These are phyloP conservation scores for Apodospora peruviana DNA, from an alignment of 495 filamentous ascomycete species.

Conservation along the genomic window DNA sequence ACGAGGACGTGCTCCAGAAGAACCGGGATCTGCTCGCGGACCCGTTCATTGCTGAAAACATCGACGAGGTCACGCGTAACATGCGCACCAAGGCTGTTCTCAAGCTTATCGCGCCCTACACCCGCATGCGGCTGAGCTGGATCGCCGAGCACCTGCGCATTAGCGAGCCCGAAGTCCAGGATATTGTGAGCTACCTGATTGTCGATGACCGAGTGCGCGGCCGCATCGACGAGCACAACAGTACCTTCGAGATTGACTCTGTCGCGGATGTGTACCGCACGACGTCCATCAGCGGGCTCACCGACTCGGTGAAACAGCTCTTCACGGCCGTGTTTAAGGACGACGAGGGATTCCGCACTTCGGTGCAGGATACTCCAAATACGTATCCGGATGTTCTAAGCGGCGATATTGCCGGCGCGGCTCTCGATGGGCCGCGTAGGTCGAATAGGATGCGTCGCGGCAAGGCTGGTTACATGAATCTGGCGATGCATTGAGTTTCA, in stretches of 20 bases:
- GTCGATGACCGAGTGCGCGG: constrained; percentile 80
- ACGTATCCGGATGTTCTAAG: constrained; percentile 1
- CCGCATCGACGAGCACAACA: constrained; percentile 81
- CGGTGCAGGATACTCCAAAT: no score
- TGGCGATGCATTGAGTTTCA: no score
- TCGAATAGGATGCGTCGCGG: no score
- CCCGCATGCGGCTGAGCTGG: constrained; percentile 79
- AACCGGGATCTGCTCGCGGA: constrained; percentile 87
- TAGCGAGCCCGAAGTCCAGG: constrained; percentile 76
- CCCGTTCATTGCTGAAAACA: constrained; percentile 97
- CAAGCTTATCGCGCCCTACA: constrained; percentile 92
- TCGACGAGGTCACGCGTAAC: constrained; percentile 96
- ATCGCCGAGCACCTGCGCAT: constrained; percentile 84
- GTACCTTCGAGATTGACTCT: constrained; percentile 75
- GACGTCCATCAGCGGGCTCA: constrained; percentile 68
- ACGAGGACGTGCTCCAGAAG: constrained; percentile 79
- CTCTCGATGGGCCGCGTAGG: no score
- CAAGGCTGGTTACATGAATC: no score
- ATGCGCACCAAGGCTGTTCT: constrained; percentile 94
- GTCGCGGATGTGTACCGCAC: constrained; percentile 68
- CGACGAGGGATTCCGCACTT: constrained; percentile 58
- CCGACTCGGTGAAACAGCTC: constrained; percentile 57
- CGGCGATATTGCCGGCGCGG: not conserved
- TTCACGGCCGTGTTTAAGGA: constrained; percentile 64
- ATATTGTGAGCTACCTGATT: constrained; percentile 89